Conservation (phyloP, 2,329 filamentous ascomycete genomes). For the Sarocladium oryzae region DNA sequence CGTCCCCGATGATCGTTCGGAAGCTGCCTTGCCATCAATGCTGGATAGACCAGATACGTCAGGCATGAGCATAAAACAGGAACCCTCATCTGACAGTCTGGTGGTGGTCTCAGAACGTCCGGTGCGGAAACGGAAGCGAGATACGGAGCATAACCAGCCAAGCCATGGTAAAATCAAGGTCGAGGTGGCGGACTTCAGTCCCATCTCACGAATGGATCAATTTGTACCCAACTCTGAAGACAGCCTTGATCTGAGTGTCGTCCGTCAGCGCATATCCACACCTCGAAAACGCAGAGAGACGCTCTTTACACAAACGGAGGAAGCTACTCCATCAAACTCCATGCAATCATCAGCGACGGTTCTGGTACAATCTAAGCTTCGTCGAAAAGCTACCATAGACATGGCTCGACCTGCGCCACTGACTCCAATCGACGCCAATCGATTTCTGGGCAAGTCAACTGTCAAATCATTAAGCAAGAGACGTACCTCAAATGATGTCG, state of each 20-base stretch:
- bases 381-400: not conserved
- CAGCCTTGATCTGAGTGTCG: slow-evolving; percentile 50
- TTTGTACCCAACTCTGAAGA: slow-evolving; percentile 33
- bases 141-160: slow-evolving; percentile 16
- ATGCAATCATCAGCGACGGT: no score
- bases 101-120: slow-evolving; percentile 44
- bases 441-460: slow-evolving; percentile 9
- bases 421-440: slow-evolving; percentile 31
- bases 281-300: slow-evolving; percentile 29
- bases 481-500: slow-evolving; percentile 19
- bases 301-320: no score
- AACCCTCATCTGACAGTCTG: slow-evolving; percentile 47
- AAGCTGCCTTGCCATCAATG: slow-evolving; percentile 19
- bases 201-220: slow-evolving; percentile 12
- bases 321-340: no score
- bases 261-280: slow-evolving; percentile 25
- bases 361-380: not conserved
- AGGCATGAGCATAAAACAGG: slow-evolving; percentile 35
- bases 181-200: slow-evolving; percentile 29
- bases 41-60: slow-evolving; percentile 9
- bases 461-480: not conserved
- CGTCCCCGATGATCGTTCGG: slow-evolving; percentile 10
- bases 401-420: slow-evolving; percentile 24
- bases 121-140: slow-evolving; percentile 40
- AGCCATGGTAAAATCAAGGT: slow-evolving; percentile 33